phyloP scores from a whole-genome alignment of 495 filamentous ascomycete genomes.

The Mytilinidion resinicola region DNA sequence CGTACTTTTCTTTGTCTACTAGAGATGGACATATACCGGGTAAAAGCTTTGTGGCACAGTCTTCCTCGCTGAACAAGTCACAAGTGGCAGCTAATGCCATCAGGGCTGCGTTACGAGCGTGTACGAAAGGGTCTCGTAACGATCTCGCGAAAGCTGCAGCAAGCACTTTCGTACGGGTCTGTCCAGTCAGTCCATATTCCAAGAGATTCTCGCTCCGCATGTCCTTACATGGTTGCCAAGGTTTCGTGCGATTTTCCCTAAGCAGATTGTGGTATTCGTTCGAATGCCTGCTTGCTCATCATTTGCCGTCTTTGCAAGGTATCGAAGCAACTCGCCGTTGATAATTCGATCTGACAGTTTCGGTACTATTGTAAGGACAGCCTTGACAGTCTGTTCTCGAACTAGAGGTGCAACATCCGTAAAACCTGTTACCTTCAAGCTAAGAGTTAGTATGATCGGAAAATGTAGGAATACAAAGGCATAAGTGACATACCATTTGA shows the following conservation, averaged over 20 bases:
- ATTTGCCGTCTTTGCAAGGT: slow-evolving; percentile 92
- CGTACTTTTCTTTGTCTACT: slow-evolving; percentile 81
- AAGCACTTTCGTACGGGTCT: slow-evolving; percentile 80
- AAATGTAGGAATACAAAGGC: background rate
- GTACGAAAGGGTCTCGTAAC: slow-evolving; percentile 86
- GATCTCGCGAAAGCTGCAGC: slow-evolving; percentile 85
- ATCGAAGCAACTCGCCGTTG: slow-evolving; percentile 86
- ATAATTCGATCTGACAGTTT: slow-evolving; percentile 90
- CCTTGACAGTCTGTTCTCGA: slow-evolving; percentile 91
- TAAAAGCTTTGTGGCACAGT: slow-evolving; percentile 76
- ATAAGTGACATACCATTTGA: slow-evolving; percentile 57
- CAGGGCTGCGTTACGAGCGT: slow-evolving; percentile 82
- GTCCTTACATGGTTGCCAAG: slow-evolving; percentile 58
- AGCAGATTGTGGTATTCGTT: slow-evolving; percentile 95
- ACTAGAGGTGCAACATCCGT: slow-evolving; percentile 86
- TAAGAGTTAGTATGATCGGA: background rate
- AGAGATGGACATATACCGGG: slow-evolving; percentile 75
- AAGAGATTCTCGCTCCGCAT: background rate
- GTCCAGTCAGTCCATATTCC: background rate
- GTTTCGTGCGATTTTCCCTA: slow-evolving; percentile 91
- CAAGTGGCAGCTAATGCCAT: slow-evolving; percentile 77
- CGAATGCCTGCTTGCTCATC: slow-evolving; percentile 96
- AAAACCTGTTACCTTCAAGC: slow-evolving; percentile 73
- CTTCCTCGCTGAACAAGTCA: slow-evolving; percentile 83
- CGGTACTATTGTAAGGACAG: slow-evolving; percentile 72